phyloP scores from a whole-genome alignment of 306 rosid genomes.

The Crotalaria pallida region DNA sequence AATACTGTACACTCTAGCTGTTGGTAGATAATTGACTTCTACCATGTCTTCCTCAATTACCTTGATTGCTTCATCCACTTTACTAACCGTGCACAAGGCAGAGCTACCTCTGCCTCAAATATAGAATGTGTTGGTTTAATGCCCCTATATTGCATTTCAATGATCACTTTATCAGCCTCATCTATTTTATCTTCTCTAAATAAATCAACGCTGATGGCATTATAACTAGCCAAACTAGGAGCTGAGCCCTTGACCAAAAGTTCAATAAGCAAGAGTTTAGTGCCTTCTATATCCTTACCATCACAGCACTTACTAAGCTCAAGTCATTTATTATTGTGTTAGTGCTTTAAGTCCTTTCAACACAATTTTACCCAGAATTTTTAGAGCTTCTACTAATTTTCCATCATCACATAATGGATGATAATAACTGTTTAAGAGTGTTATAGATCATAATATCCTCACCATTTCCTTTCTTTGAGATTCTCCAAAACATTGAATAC shows the following conservation, averaged over 20 bases:
- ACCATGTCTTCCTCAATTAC: conserved; percentile 49
- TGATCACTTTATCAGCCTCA: conserved; percentile 37
- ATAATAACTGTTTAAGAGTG: conserved; percentile 41
- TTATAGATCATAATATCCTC: conserved; percentile 49
- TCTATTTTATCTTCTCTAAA: conserved; percentile 37
- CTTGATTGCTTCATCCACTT: conserved; percentile 34
- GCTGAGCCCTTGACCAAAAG: conserved; percentile 38
- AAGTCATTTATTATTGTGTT: conserved; percentile 26
- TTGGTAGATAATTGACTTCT: conserved; percentile 31
- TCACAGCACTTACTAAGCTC: conserved; percentile 18
- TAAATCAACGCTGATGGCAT: conserved; percentile 45
- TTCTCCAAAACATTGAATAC: conserved; percentile 61
- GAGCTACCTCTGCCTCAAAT: conserved; percentile 45
- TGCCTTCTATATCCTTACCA: conserved; percentile 23
- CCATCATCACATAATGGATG: conserved; percentile 47
- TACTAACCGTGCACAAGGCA: conserved; percentile 30
- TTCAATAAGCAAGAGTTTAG: conserved; percentile 33
- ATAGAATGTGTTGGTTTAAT: conserved; percentile 33
- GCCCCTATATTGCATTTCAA: conserved; percentile 37
- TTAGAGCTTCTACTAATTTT: conserved; percentile 36
- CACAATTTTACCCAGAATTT: conserved; percentile 43
- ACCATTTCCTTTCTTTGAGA: conserved; percentile 46
- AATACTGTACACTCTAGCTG: conserved; percentile 28
- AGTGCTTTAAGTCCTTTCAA: conserved; percentile 55
- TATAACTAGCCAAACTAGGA: conserved; percentile 43